phyloP scores from a whole-genome alignment of 1,284 basidiomycete species.

The Jaminaea rosea region DNA sequence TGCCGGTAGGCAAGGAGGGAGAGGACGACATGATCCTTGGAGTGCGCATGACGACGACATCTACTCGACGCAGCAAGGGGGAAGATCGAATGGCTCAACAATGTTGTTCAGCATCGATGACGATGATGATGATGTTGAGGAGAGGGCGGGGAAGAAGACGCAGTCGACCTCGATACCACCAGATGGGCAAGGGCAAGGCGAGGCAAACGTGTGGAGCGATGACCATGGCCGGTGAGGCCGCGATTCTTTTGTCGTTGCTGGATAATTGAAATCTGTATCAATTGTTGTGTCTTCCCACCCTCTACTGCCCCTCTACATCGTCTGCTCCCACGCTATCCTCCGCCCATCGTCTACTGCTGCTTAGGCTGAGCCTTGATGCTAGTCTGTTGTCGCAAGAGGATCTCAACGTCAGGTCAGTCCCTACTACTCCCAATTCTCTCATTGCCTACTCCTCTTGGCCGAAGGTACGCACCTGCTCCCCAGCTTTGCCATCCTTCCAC shows the following conservation, averaged over 20 bases:
- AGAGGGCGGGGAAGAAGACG: too few species aligned
- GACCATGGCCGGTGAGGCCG: too few species aligned
- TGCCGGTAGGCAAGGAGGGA: neutral
- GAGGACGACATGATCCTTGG: neutral
- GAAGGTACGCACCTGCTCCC: conserved; percentile 39
- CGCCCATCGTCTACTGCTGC: neutral
- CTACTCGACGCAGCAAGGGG: neutral
- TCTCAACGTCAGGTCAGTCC: too few species aligned
- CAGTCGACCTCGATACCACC: too few species aligned
- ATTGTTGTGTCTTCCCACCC: neutral
- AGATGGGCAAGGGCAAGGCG: too few species aligned
- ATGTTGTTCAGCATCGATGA: neutral
- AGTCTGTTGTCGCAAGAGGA: too few species aligned
- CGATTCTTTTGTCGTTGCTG: too few species aligned
- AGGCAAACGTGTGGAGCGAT: too few species aligned
- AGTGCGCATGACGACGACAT: neutral
- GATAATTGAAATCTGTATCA: too few species aligned
- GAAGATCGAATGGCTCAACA: neutral
- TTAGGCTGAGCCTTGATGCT: too few species aligned
- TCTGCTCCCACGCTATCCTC: neutral
- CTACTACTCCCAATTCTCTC: neutral
- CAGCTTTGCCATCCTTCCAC: conserved; percentile 48
- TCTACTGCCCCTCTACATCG: neutral
- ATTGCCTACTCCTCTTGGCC: neutral
- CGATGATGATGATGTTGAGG: neutral